phyloP scores from a whole-genome alignment of 106 monocot genomes.

The Acanthochlamys bracteata region DNA sequence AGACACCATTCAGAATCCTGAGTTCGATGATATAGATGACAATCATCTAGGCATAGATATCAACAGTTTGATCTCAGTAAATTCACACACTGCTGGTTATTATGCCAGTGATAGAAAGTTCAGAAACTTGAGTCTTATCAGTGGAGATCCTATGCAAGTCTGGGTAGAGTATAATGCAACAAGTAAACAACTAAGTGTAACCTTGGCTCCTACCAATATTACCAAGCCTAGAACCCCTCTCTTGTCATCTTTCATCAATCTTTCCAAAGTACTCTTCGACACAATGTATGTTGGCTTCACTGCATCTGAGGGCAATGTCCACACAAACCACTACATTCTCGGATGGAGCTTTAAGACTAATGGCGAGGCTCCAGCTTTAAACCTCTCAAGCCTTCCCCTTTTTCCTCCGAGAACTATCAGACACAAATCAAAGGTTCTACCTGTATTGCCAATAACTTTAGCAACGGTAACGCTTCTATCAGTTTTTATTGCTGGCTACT shows the following conservation, averaged over 20 bases:
- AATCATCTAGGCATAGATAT: conserved; percentile 9
- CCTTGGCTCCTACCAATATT: not conserved
- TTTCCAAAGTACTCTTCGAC: not conserved
- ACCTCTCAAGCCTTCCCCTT: conserved; percentile 2
- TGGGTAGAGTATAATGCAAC: conserved; percentile 5
- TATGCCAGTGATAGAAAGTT: not conserved
- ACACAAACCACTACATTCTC: not conserved
- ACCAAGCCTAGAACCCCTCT: conserved; percentile 5
- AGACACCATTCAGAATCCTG: conserved; percentile 3
- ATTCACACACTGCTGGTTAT: conserved; percentile 1
- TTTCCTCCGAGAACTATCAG: not conserved
- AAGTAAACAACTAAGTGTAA: conserved; percentile 1
- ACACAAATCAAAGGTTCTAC: not conserved
- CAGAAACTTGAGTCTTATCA: conserved; percentile 6
- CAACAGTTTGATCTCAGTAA: not conserved
- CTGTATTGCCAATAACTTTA: not conserved
- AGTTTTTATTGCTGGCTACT: no score
- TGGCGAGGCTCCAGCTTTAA: conserved; percentile 2
- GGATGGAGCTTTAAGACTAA: conserved; percentile 7
- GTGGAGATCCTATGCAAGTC: conserved; percentile 3
- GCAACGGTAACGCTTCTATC: not conserved
- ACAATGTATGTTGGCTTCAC: conserved; percentile 5
- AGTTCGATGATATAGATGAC: conserved; percentile 6
- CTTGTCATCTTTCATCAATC: not conserved
- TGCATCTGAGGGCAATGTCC: not conserved